phyloP scores from a whole-genome alignment of 1,284 basidiomycete genomes.

The Austroboletus novae-zelandiae region DNA sequence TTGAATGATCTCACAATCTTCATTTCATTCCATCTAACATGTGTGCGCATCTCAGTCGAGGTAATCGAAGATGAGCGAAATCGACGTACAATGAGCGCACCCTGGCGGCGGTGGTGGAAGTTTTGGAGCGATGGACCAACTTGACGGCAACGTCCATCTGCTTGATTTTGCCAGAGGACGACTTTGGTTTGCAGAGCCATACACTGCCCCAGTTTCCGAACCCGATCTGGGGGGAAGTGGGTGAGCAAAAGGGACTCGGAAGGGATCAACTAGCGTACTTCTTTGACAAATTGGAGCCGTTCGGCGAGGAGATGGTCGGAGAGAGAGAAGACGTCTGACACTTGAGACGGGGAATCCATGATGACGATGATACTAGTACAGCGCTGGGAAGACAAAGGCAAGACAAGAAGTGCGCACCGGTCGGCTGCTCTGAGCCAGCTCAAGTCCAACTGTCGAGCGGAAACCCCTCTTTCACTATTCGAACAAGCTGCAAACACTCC shows the following conservation, averaged over 20 bases:
- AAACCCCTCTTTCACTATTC: conserved; percentile 7
- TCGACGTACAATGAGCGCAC: conserved; percentile 74
- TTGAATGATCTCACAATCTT: conserved; percentile 84
- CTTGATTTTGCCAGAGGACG: conserved; percentile 38
- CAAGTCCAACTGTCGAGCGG: background rate
- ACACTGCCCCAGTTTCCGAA: conserved; percentile 88
- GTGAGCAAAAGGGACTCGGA: conserved; percentile 1
- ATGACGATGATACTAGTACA: conserved; percentile 31
- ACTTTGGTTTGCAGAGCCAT: conserved; percentile 69
- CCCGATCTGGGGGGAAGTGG: conserved; percentile 54
- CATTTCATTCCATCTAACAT: conserved; percentile 86
- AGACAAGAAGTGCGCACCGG: background rate
- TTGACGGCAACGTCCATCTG: conserved; percentile 79
- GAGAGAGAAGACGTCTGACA: conserved; percentile 51
- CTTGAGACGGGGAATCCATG: conserved; percentile 36
- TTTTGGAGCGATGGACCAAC: conserved; percentile 80
- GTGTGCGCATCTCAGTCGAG: conserved; percentile 7
- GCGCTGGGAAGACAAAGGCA: background rate
- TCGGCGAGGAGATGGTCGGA: conserved; percentile 65
- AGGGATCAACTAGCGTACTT: conserved; percentile 43
- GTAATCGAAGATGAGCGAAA: background rate
- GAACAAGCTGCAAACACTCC: conserved; percentile 33
- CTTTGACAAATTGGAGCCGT: conserved; percentile 70
- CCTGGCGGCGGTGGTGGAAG: conserved; percentile 79
- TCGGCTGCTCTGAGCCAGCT: background rate